Evolutionary conservation across 306 rosid genomes (phyloP).

Genomic region (Lathyrus tuberosus): DNA sequence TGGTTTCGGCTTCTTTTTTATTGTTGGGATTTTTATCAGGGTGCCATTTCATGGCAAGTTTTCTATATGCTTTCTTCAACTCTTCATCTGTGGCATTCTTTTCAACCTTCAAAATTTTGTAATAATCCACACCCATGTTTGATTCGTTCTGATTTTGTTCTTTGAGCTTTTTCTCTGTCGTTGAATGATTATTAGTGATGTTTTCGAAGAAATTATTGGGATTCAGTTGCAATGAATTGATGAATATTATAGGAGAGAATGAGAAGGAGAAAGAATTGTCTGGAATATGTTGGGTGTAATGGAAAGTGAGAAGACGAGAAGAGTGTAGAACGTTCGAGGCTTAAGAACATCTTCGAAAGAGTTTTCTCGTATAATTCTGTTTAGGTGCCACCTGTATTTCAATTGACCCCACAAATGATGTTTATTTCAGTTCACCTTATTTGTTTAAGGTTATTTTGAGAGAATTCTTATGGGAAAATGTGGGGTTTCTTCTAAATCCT

Average conservation of each 20-base stretch:
- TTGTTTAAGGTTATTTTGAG: too few relatives aligned
- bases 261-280: conserved; percentile 41
- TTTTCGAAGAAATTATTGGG: not conserved
- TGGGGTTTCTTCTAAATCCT: too few relatives aligned
- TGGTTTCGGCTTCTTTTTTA: conserved; percentile 78
- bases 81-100: conserved; percentile 77
- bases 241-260: not conserved
- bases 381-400: conserved; percentile 29
- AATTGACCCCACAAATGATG: not conserved
- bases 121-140: conserved; percentile 88
- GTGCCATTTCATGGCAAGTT: conserved; percentile 97
- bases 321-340: conserved; percentile 64
- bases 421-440: too few relatives aligned
- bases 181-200: not conserved
- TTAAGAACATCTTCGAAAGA: not conserved
- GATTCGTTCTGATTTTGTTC: too few relatives aligned
- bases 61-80: conserved; percentile 82
- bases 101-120: conserved; percentile 73
- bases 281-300: conserved; percentile 32
- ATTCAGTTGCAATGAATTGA: not conserved
- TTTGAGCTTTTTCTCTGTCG: not conserved
- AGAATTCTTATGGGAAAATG: too few relatives aligned
- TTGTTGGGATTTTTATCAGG: conserved; percentile 86
- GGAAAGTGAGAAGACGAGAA: conserved; percentile 44
- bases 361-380: not conserved